These are phyloP conservation scores for Capsella rubella DNA, from an alignment of 441 rosid genomes.

Conservation along the genomic window DNA sequence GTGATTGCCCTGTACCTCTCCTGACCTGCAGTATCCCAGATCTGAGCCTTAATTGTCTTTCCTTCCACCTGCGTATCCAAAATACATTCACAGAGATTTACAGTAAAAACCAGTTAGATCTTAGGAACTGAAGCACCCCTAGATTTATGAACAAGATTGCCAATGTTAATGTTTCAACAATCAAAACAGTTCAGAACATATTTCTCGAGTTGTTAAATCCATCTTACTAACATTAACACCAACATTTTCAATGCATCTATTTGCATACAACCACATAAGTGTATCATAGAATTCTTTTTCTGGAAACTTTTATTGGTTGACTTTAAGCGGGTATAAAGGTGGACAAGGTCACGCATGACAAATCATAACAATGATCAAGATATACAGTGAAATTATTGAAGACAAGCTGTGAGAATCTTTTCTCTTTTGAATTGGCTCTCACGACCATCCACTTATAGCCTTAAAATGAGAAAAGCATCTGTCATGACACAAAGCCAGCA, in stretches of 20 bases:
- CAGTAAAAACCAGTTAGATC: slow-evolving; percentile 11
- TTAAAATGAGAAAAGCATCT: slow-evolving; percentile 22
- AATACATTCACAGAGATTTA: slow-evolving; percentile 4
- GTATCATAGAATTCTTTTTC: background rate
- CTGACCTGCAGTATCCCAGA: slow-evolving; percentile 98
- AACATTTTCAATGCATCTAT: background rate
- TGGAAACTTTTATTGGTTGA: slow-evolving; percentile 22
- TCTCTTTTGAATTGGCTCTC: slow-evolving; percentile 10
- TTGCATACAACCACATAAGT: background rate
- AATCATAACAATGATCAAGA: background rate
- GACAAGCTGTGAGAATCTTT: slow-evolving; percentile 33
- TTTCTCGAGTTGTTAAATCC: background rate
- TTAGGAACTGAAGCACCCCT: slow-evolving; percentile 1
- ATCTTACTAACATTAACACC: background rate
- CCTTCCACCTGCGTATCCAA: slow-evolving; percentile 73
- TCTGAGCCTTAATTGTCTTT: slow-evolving; percentile 95
- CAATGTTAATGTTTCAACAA: slow-evolving; percentile 9
- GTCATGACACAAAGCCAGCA: slow-evolving; percentile 25
- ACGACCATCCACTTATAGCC: slow-evolving; percentile 36
- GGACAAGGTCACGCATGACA: slow-evolving; percentile 38
- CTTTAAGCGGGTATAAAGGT: slow-evolving; percentile 14
- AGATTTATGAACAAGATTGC: background rate
- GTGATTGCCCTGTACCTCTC: slow-evolving; percentile 96
- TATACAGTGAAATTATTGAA: slow-evolving; percentile 19
- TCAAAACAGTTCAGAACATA: background rate